Evolutionary conservation across 2,329 filamentous ascomycete species (phyloP).

Genomic region (Alternaria hordeiaustralica): DNA sequence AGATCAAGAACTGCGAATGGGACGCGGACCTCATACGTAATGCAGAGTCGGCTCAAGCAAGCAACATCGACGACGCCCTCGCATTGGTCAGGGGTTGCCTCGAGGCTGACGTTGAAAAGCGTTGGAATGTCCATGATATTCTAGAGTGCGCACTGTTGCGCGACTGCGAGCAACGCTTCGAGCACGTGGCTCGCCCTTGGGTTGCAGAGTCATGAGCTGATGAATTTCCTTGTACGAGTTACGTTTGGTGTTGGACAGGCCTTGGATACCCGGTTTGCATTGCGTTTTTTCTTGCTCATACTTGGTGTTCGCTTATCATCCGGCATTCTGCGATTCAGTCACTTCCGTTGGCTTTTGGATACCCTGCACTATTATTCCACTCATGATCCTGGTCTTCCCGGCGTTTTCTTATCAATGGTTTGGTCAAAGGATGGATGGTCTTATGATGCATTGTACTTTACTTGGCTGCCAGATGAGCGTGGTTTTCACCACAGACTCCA

Average conservation of each 20-base stretch:
- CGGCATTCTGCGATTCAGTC: conserved; percentile 9
- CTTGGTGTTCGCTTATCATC: not conserved
- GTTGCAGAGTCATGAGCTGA: conserved; percentile 24
- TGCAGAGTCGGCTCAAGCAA: conserved; percentile 47
- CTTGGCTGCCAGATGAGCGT: not conserved
- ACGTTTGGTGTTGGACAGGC: conserved; percentile 8
- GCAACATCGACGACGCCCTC: conserved; percentile 54
- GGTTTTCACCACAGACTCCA: not conserved
- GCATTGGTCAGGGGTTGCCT: conserved; percentile 67
- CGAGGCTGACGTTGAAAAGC: conserved; percentile 60
- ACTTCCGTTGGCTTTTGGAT: conserved; percentile 24
- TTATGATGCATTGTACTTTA: conserved; percentile 10
- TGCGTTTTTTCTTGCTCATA: conserved; percentile 6
- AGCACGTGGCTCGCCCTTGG: conserved; percentile 41
- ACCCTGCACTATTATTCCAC: conserved; percentile 23
- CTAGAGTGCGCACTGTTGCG: conserved; percentile 63
- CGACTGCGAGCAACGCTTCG: conserved; percentile 39
- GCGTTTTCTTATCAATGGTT: conserved; percentile 9
- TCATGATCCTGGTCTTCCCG: conserved; percentile 3
- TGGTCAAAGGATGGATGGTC: not conserved
- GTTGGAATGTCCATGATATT: conserved; percentile 65
- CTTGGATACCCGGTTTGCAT: conserved; percentile 37
- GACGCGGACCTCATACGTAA: conserved; percentile 58
- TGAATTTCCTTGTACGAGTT: conserved; percentile 5
- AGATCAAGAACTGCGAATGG: conserved; percentile 67